Base-by-base conservation (phyloP, 2,329 filamentous ascomycete species). In the Remersonia thermophila region DNA sequence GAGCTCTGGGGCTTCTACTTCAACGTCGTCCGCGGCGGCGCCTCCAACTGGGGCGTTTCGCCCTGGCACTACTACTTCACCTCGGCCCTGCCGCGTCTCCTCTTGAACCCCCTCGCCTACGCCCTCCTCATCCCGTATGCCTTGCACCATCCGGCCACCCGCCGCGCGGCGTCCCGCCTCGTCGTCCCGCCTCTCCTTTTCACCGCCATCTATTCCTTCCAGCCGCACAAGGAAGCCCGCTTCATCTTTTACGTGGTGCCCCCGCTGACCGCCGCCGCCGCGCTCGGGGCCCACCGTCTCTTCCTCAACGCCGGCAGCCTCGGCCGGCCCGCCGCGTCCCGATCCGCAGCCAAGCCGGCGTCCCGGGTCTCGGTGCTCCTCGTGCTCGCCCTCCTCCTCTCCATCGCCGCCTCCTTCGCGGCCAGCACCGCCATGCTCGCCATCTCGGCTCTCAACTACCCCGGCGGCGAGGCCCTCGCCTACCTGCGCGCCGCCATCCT, bases 171-270 rank as follows among this genome's bases (percentile, higher is more conserved):
- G 0, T 52, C 58, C 12, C 60, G 63, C 6, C 50, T 83, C 0
- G 64, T 83, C 3, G 48, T 79, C 2, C 86, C 91, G 0, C 69
- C 73, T 8, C 46, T 93, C 2, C 57, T 71, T 20, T 98, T 87
- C 56, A 67, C 93, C 14, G 69, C 69, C 4, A 57, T 93, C 30
- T 96, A 94, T 65, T 94, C 85, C 44, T 50, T 85, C 34, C 81
- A 94, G 43, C 87, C 89, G 1, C 91, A 98, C 63, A 98, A 98
- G 56, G 91, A 98, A 61, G 82, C 86, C 55, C 82, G 91, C 13
- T 98, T 98, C 65, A 79, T 98, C 48, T 77, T 96, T 50, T 96
- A 96, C 60, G 69, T 76, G 35, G 68, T 93, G 16, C 91, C 91
- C 0, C 69, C 80, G 0, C 63, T 96, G 20, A 94, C 87, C 0